Conservation (phyloP, 306 rosid genomes). For the Acacia melanoxylon region DNA sequence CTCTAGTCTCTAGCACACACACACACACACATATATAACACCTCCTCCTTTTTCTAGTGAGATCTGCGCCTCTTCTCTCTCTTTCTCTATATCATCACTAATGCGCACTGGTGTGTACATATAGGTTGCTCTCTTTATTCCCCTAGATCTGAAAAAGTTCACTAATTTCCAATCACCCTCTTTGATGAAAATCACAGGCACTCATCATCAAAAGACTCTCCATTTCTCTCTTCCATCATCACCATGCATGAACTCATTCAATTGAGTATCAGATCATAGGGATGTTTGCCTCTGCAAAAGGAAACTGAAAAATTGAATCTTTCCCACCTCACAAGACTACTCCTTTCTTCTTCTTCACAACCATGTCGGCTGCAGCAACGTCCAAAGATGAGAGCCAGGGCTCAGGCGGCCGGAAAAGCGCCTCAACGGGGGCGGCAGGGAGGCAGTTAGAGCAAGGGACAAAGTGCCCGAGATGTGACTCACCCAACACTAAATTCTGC, state of each 20-base stretch:
- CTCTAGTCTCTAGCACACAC: neutral
- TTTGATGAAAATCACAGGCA: conserved; percentile 82
- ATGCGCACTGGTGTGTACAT: conserved; percentile 19
- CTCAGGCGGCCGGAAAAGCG: conserved; percentile 40
- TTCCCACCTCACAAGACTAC: neutral
- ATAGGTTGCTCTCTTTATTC: conserved; percentile 47
- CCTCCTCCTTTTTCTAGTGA: conserved; percentile 40
- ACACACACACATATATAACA: neutral
- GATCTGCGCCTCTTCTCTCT: conserved; percentile 40
- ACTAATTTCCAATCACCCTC: conserved; percentile 43
- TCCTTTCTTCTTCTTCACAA: neutral
- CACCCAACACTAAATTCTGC: conserved; percentile 94
- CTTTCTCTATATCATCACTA: conserved; percentile 31
- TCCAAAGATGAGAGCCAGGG: conserved; percentile 43
- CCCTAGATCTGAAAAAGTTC: conserved; percentile 49
- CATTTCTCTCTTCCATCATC: conserved; percentile 42
- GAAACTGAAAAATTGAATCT: conserved; percentile 41
- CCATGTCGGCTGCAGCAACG: conserved; percentile 40
- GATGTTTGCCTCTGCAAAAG: conserved; percentile 61
- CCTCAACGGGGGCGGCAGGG: conserved; percentile 10
- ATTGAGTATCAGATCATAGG: conserved; percentile 19
- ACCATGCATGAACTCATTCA: conserved; percentile 72
- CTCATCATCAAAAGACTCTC: conserved; percentile 44
- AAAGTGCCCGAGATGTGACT: conserved; percentile 88
- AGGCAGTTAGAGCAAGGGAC: conserved; percentile 50